These are phyloP conservation scores for Pseudotsuga menziesii DNA, from an alignment of 75 land plant species.

Conservation along the genomic window DNA sequence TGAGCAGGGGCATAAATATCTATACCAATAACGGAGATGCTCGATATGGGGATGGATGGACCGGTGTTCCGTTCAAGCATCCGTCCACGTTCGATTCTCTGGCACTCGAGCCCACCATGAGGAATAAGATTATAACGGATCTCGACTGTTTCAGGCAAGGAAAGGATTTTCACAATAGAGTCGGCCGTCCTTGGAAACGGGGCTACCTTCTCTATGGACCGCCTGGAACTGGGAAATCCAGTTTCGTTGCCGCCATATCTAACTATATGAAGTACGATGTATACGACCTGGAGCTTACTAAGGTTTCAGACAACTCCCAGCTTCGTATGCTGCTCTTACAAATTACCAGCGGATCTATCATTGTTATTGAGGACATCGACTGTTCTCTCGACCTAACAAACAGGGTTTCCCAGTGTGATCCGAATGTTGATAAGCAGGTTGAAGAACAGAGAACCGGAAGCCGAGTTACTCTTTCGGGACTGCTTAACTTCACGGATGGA, in stretches of 20 bases:
- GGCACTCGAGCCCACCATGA: constrained; percentile 20
- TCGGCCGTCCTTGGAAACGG: constrained; percentile 28
- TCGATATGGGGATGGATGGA: constrained; percentile 7
- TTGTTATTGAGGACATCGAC: constrained; percentile 83
- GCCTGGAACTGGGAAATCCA: constrained; percentile 35
- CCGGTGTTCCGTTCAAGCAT: constrained; percentile 24
- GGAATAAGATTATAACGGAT: constrained; percentile 13
- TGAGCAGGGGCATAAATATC: constrained; percentile 6
- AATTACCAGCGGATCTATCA: constrained; percentile 37
- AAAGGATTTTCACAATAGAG: constrained; percentile 13
- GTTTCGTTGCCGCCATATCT: constrained; percentile 31
- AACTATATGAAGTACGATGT: constrained; percentile 25
- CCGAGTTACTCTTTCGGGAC: constrained; percentile 54
- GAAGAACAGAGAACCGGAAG: constrained; percentile 18
- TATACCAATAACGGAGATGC: constrained; percentile 15
- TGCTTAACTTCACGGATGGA: constrained; percentile 79
- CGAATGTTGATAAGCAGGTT: constrained; percentile 7
- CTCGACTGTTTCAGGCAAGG: constrained; percentile 15
- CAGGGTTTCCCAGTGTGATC: constrained; percentile 23
- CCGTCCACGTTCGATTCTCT: constrained; percentile 29
- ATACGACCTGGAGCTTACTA: constrained; percentile 29
- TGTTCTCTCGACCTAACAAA: constrained; percentile 55
- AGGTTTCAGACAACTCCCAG: constrained; percentile 14
- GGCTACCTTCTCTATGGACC: constrained; percentile 36
- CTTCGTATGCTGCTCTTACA: constrained; percentile 17